These are phyloP conservation scores for Fusarium chuoi DNA, from an alignment of 2,329 filamentous ascomycete species.

Conservation along the genomic window DNA sequence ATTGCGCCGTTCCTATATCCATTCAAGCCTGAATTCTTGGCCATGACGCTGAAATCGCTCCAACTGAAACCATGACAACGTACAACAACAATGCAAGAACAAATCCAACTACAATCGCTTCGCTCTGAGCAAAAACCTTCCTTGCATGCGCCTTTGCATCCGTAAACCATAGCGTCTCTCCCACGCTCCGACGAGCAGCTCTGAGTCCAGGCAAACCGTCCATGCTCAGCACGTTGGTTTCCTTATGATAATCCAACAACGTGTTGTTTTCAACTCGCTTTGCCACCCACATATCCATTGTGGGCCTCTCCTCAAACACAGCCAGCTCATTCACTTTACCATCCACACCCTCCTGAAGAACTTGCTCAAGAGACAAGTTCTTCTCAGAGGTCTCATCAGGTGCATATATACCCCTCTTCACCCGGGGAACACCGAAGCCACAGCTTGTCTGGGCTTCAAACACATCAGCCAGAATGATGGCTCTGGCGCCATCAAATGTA, in stretches of 20 bases:
- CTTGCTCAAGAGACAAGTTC: slow-evolving; percentile 30
- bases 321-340: slow-evolving; percentile 49
- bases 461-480: slow-evolving; percentile 70
- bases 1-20: slow-evolving; percentile 39
- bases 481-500: slow-evolving; percentile 62
- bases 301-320: slow-evolving; percentile 65
- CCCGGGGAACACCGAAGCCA: slow-evolving; percentile 70
- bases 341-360: slow-evolving; percentile 41
- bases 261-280: slow-evolving; percentile 61
- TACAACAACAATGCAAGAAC: slow-evolving; percentile 46
- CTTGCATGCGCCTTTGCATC: slow-evolving; percentile 47
- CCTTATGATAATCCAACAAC: slow-evolving; percentile 64
- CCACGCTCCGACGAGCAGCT: slow-evolving; percentile 60
- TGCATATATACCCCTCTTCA: slow-evolving; percentile 55
- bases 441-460: slow-evolving; percentile 75
- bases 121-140: slow-evolving; percentile 46
- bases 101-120: slow-evolving; percentile 49
- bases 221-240: slow-evolving; percentile 65
- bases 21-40: slow-evolving; percentile 27
- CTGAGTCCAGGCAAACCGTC: slow-evolving; percentile 69
- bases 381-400: slow-evolving; percentile 37
- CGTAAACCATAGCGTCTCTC: slow-evolving; percentile 58
- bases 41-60: slow-evolving; percentile 35
- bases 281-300: slow-evolving; percentile 62
- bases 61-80: slow-evolving; percentile 39